phyloP scores from a whole-genome alignment of 495 filamentous ascomycete species.

The Penicillium chermesinum region DNA sequence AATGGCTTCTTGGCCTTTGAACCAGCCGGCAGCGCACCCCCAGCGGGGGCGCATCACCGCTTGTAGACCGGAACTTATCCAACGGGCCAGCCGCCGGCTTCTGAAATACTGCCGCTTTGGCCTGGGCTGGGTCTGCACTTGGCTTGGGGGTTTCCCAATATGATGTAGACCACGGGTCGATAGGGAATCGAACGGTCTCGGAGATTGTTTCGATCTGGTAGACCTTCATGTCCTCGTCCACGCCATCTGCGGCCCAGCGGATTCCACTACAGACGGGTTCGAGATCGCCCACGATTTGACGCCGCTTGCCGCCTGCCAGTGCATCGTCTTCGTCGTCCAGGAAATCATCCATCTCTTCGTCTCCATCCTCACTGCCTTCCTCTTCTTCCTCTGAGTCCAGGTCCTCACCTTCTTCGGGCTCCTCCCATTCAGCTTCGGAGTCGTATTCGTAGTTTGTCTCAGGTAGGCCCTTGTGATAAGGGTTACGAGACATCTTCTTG shows the following conservation, averaged over 20 bases:
- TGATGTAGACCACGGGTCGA: slow-evolving; percentile 76
- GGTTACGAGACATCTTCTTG: slow-evolving; percentile 61
- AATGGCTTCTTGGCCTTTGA: slow-evolving; percentile 34
- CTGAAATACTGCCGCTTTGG: slow-evolving; percentile 11
- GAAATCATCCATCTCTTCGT: slow-evolving; percentile 52
- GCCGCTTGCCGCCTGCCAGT: slow-evolving; percentile 35
- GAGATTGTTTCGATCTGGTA: slow-evolving; percentile 71
- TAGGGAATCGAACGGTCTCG: slow-evolving; percentile 49
- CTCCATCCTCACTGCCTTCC: slow-evolving; percentile 46
- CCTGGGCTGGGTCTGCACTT: slow-evolving; percentile 9
- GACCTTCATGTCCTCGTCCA: slow-evolving; percentile 39
- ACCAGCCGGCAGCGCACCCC: slow-evolving; percentile 6
- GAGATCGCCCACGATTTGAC: slow-evolving; percentile 59
- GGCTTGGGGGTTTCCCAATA: slow-evolving; percentile 61
- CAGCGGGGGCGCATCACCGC: slow-evolving; percentile 6
- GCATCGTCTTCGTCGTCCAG: slow-evolving; percentile 49
- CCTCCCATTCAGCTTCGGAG: slow-evolving; percentile 93
- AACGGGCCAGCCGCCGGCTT: slow-evolving; percentile 11
- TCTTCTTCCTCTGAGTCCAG: slow-evolving; percentile 77
- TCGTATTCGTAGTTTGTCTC: slow-evolving; percentile 91
- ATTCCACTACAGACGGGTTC: slow-evolving; percentile 72
- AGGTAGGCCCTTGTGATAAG: slow-evolving; percentile 56
- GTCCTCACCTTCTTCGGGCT: slow-evolving; percentile 75
- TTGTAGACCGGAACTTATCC: slow-evolving; percentile 21
- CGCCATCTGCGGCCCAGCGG: slow-evolving; percentile 66